These are phyloP conservation scores for Kazachstania martiniae DNA, from an alignment of 805 yeast species.

Conservation along the genomic window DNA sequence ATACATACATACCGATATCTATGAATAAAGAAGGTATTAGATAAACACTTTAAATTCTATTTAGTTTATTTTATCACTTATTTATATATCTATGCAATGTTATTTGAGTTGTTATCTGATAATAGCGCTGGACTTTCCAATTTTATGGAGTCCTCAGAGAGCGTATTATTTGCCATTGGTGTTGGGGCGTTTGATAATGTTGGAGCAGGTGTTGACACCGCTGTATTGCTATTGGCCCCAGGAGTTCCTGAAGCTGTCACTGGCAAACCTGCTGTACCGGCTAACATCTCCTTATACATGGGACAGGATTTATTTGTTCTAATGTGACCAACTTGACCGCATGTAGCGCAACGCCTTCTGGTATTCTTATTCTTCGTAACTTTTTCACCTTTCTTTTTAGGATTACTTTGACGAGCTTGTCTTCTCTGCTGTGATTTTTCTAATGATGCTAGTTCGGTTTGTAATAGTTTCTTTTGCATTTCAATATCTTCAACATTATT, in stretches of 20 bases:
- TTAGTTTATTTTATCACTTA: no score
- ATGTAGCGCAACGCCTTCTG: constrained; percentile 80
- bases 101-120: no score
- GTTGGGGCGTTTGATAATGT: no score
- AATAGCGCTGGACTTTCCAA: no score
- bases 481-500: constrained; percentile 77
- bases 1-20: not conserved
- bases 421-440: constrained; percentile 66
- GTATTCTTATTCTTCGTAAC: constrained; percentile 28
- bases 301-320: constrained; percentile 87
- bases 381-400: constrained; percentile 28
- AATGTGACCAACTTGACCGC: constrained; percentile 94
- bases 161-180: no score
- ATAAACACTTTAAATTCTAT: no score
- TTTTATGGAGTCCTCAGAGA: no score
- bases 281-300: constrained; percentile 39
- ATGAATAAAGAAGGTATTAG: no score
- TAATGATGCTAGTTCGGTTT: constrained; percentile 73
- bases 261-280: not conserved
- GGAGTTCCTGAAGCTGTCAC: not conserved
- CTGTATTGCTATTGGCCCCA: not conserved
- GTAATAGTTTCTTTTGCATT: constrained; percentile 63
- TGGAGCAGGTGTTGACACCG: not conserved
- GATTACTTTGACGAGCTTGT: constrained; percentile 40
- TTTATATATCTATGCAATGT: no score